Base-by-base conservation (phyloP, 1,139 yeast species). In the Kluyveromyces sp. region DNA sequence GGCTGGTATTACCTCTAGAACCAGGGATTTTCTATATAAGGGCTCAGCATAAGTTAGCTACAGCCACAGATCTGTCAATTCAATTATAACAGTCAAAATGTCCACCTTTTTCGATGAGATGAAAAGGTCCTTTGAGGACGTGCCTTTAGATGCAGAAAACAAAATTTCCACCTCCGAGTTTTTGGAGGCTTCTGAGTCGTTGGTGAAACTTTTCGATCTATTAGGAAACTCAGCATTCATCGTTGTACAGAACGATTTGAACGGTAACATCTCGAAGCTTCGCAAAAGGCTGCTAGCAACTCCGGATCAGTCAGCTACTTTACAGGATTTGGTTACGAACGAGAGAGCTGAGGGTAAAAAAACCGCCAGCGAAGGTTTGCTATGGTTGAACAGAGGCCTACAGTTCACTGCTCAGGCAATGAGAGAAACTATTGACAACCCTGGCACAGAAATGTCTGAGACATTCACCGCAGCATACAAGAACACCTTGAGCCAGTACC, bases 371-470 rank as follows among this genome's bases (percentile, higher is more conserved):
- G 96, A 88, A 66, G 96, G 95, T 20, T 75, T 87, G 55, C 70
- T 87, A 58, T 87, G 96, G 96, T 75, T 87, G 52, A 73, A 82
- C 35, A 73, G 92, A 62, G 96, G 96, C 15, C 76, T 87, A 57
- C 82, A 85, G 60, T 88, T 87, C 70, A 88, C 96, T 19, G 89
- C 94, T 26, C 81, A 75, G 54, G 94, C 95, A 36, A 79, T 87
- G 80, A 74, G 89, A 61, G 85, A 84, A 64, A 83, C 87, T 40
- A 73, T 85, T 42, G 75, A 75, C 51, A 69, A 75, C 46, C 77
- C 80, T 46, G 68, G 70, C 45, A 64, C 63, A 46, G 96, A 87
- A 67, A 71, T 87, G 63, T 70, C 83, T 46, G 77, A 73, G 57
- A 79, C 95, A 15, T 87, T 87, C 71, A 84, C 92, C 44, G 84